Base-by-base conservation (phyloP, 257 asterid species). In the Marsdenia floribunda region DNA sequence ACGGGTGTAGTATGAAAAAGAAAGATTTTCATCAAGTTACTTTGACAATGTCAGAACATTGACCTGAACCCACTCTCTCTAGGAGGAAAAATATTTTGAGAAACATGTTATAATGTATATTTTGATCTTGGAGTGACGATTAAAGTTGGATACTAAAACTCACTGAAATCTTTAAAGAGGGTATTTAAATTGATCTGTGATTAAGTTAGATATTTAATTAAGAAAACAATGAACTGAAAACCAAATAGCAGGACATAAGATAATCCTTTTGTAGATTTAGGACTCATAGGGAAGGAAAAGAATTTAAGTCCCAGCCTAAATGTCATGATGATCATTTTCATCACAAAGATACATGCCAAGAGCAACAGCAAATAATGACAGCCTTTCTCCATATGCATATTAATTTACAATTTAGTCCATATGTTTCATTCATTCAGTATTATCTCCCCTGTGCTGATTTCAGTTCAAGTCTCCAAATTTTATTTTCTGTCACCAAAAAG, bases 241-340 rank as follows among this genome's bases (percentile, higher is more conserved):
- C 61, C 29, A n/a, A 55, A 55, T 55, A 55, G 29, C 61, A 55
- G 22, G 61, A 55, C 16, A 55, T 55, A 55, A 15, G 6, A 58
- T 59, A 24, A 59, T 40, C 0, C 16, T 29, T 12, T 3, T 22
- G 38, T 10, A 29, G 67, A 60, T 24, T 60, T 37, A 61, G 68
- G 16, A 61, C 44, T 13, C 33, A 61, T 21, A 26, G 18, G 38
- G 12, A 59, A 26, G 15, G 15, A 2, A 14, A 59, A 26, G 24
- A 54, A 21, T 3, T 1, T 10, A 24, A 29, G 67, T 29, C 40
- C 67, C 10, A 18, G 21, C 33, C 42, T 60, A 60, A 21, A 29
- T 26, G 68, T 63, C 68, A 63, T 63, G 68, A 63, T 15, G 19
- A 63, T 19, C 26, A 63, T 33, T 63, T 60, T 63, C 68, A 33